Conservation (phyloP, 176 grass and related monocot species). For the Elymus sibiricus region DNA sequence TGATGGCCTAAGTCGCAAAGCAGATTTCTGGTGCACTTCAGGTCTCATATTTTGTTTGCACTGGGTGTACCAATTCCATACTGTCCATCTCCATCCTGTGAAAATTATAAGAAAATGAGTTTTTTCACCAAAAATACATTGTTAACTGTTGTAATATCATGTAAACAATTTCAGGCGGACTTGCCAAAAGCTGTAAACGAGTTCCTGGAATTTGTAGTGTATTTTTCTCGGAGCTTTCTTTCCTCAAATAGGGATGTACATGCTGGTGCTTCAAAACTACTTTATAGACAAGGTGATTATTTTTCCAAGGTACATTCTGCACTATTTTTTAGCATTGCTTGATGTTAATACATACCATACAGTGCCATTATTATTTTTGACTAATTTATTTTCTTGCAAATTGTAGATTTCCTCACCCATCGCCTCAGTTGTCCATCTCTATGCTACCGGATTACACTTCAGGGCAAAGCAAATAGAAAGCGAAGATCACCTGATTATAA, state of each 20-base stretch:
- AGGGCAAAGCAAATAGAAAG: conserved; percentile 35
- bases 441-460: conserved; percentile 55
- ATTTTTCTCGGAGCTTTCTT: conserved; percentile 40
- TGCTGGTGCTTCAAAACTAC: conserved; percentile 36
- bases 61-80: neutral
- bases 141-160: neutral
- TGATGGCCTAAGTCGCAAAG: neutral
- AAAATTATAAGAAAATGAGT: neutral
- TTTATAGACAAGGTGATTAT: conserved; percentile 44
- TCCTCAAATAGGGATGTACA: conserved; percentile 38
- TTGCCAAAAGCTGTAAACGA: conserved; percentile 36
- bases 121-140: neutral
- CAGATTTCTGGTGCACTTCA: conserved; percentile 2
- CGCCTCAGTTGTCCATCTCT: conserved; percentile 55
- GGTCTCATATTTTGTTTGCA: conserved; percentile 2
- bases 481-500: conserved; percentile 12
- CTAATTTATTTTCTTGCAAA: neutral
- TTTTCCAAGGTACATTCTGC: conserved; percentile 57
- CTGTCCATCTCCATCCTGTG: no score
- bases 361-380: neutral
- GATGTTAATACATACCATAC: conserved; percentile 12
- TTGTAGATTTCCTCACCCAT: conserved; percentile 49
- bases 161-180: conserved; percentile 37
- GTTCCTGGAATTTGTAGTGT: conserved; percentile 51
- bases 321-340: conserved; percentile 18